Base-by-base conservation (phyloP, 2,329 filamentous ascomycete genomes). In the Sporothrix dimorphospora region DNA sequence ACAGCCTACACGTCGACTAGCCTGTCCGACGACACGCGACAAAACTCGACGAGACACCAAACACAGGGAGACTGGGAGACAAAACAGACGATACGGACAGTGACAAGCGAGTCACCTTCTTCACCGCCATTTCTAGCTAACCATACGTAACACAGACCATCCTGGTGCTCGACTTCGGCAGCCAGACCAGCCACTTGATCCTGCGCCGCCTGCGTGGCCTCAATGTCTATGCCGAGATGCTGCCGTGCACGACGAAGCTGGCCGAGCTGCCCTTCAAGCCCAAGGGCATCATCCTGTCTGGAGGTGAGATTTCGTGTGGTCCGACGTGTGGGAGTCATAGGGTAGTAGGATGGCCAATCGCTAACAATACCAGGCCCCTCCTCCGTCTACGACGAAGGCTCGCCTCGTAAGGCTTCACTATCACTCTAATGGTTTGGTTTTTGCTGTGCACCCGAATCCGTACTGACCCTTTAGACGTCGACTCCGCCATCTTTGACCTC, bases 241-340 rank as follows among this genome's bases (percentile, higher is more conserved):
- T 97, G 57, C 92, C 92, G 27, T 97, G 94, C 82, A 97, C 91
- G 61, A 90, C 92, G 78, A 95, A 95, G 84, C 82, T 97, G 27
- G 84, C 88, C 7, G 92, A 96, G 71, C 86, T 97, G 45, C 80
- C 85, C 63, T 97, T 88, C 85, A 94, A 90, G 79, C 95, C 95
- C 24, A 92, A 91, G 79, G 95, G 94, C 76, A 90, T 98, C 75
- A 92, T 97, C 72, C 84, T 94, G 11, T 92, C 67, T 49, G 71
- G 71, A 34, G 73, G 55, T 59, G 55, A 59, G 55, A 34, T 21
- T 59, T 11, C 7, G 16, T 21, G 19, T 2, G 8, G 1, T 16
- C 8, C 19, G 19, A 49, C 1, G 47, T 4, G 67, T 42, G 30
- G 30, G 30, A 34, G 30, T 34, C 30, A 34, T 34, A 34, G 30